Evolutionary conservation across 2,329 filamentous ascomycete species (phyloP).

Genomic region (Nectriaceae sp.): DNA sequence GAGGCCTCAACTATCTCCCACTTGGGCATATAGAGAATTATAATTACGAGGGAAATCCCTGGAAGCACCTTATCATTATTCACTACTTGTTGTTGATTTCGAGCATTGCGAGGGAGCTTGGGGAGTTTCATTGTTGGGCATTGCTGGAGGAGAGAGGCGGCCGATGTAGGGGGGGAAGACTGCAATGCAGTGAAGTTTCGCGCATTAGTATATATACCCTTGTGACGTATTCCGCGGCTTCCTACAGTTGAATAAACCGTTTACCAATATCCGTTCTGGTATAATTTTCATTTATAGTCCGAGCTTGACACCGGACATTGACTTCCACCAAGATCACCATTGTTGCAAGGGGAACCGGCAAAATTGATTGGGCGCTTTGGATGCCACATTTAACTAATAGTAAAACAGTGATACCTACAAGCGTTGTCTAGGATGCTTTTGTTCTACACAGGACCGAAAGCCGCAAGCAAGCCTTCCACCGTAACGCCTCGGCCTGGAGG

Average conservation of each 20-base stretch:
- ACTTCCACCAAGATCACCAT: no score
- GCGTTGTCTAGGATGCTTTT: conserved; percentile 29
- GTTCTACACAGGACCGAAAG: conserved; percentile 26
- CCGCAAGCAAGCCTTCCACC: conserved; percentile 28
- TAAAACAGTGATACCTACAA: conserved; percentile 31
- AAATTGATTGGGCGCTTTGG: conserved; percentile 14
- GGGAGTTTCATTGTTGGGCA: conserved; percentile 24
- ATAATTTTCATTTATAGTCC: no score
- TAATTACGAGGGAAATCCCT: conserved; percentile 2
- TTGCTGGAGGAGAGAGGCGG: conserved; percentile 10
- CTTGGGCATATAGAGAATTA: not conserved
- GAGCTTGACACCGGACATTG: no score
- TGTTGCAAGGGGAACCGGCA: no score
- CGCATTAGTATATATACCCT: no score
- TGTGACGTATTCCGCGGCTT: no score
- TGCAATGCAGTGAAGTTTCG: no score
- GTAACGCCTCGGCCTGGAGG: conserved; percentile 26
- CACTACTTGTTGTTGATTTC: conserved; percentile 10
- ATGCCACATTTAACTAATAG: conserved; percentile 20
- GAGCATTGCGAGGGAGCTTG: conserved; percentile 31
- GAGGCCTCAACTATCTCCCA: not conserved
- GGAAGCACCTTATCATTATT: conserved; percentile 10
- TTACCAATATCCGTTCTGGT: no score
- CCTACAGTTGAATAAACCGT: no score
- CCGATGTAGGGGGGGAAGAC: conserved; percentile 9